Conservation (phyloP, 768 basidiomycete species). For the Mycena pura region DNA sequence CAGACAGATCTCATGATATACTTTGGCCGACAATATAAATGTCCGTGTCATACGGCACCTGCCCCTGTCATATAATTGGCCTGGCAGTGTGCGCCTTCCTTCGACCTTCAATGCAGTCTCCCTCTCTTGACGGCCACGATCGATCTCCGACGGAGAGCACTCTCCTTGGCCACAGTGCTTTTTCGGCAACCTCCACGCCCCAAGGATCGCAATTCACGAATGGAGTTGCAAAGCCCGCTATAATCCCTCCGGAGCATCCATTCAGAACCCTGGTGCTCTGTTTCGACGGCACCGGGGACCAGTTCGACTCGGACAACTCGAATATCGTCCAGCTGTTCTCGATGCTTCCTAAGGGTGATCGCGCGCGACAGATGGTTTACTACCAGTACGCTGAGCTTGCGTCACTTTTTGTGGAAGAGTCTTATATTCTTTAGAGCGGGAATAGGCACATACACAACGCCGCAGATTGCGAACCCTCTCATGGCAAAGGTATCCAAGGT, state of each 20-base stretch:
- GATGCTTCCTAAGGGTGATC: conserved; percentile 59
- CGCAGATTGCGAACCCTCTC: conserved; percentile 55
- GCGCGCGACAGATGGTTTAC: conserved; percentile 57
- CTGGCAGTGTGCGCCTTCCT: not conserved
- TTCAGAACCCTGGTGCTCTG: conserved; percentile 28
- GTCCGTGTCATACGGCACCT: too few relatives aligned
- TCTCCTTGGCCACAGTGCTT: not conserved
- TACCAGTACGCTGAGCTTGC: conserved; percentile 49
- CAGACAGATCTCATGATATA: too few relatives aligned
- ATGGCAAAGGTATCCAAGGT: conserved; percentile 42
- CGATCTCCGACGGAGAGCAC: conserved; percentile 17
- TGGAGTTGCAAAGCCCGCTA: not conserved
- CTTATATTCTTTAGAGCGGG: conserved; percentile 51
- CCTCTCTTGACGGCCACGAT: not conserved
- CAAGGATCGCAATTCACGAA: conserved; percentile 2
- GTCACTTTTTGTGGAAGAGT: not conserved
- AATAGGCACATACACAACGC: conserved; percentile 65
- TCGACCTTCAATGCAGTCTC: not conserved
- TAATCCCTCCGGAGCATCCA: conserved; percentile 26
- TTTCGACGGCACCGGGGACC: conserved; percentile 59
- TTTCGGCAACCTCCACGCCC: conserved; percentile 3
- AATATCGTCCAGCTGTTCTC: conserved; percentile 59
- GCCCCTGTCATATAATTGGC: not conserved
- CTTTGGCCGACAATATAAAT: too few relatives aligned
- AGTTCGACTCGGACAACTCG: conserved; percentile 49